Conservation (phyloP, 371 early-diverging fungal genomes). For the Blakeslea trispora region DNA sequence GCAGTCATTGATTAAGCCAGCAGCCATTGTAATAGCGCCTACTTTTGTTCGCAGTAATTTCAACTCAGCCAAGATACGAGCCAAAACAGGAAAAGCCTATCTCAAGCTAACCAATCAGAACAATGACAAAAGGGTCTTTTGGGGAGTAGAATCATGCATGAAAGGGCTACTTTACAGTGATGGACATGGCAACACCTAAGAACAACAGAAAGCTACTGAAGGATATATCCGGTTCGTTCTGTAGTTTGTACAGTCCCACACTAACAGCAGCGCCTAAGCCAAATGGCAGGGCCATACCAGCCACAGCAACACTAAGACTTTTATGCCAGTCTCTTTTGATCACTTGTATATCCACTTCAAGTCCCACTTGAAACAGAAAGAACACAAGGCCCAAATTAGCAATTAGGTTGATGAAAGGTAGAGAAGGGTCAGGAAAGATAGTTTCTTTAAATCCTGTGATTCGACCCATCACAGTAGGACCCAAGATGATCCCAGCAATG, state of each 20-base stretch:
- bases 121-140: no score
- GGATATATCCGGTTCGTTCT: constrained; percentile 43
- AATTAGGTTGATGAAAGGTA: constrained; percentile 73
- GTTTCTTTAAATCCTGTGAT: constrained; percentile 64
- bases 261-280: constrained; percentile 73
- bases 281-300: constrained; percentile 79
- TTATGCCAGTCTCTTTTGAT: constrained; percentile 48
- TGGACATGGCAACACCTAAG: constrained; percentile 87
- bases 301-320: constrained; percentile 59
- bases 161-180: constrained; percentile 60
- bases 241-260: constrained; percentile 64
- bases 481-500: constrained; percentile 76
- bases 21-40: constrained; percentile 81
- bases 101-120: no score
- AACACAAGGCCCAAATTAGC: constrained; percentile 90
- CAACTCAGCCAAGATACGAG: constrained; percentile 88
- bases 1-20: constrained; percentile 88
- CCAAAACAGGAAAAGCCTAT: constrained; percentile 92
- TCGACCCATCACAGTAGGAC: constrained; percentile 77
- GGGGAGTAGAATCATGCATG: neutral
- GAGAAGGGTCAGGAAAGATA: constrained; percentile 64
- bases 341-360: constrained; percentile 70
- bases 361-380: constrained; percentile 88
- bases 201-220: constrained; percentile 80
- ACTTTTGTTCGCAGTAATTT: constrained; percentile 81